Conservation (phyloP, 164 flowering plant species). For the Vitis amurensis region DNA sequence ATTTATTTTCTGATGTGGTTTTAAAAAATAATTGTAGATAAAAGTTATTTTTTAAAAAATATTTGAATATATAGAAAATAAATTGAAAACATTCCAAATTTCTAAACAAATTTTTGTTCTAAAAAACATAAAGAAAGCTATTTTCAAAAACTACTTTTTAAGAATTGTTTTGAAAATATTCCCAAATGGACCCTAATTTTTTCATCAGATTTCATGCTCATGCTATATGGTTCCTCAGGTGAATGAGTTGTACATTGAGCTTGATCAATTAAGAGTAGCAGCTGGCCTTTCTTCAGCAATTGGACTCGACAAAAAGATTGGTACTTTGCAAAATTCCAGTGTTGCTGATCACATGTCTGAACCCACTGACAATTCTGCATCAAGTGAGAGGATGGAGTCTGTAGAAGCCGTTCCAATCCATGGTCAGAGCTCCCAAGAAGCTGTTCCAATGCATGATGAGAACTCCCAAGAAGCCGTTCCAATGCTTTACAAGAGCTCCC, state of each 20-base stretch:
- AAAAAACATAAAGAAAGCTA: no score
- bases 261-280: slow-evolving; percentile 24
- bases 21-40: no score
- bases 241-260: slow-evolving; percentile 56
- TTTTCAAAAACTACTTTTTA: no score
- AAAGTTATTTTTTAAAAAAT: no score
- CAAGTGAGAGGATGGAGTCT: slow-evolving; percentile 15
- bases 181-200: no score
- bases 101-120: no score
- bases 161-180: no score
- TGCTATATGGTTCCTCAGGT: slow-evolving; percentile 38
- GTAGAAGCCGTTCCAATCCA: slow-evolving; percentile 13
- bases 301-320: slow-evolving; percentile 6
- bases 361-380: slow-evolving; percentile 11
- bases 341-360: slow-evolving; percentile 16
- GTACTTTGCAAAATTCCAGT: slow-evolving; percentile 5
- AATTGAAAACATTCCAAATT: no score
- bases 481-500: slow-evolving; percentile 7
- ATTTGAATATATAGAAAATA: no score
- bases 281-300: slow-evolving; percentile 16
- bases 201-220: not conserved
- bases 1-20: no score
- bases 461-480: slow-evolving; percentile 11
- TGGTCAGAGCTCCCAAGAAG: slow-evolving; percentile 13
- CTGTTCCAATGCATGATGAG: slow-evolving; percentile 15